Base-by-base conservation (phyloP, 2,329 filamentous ascomycete species). In the Paecilomyces niveus region DNA sequence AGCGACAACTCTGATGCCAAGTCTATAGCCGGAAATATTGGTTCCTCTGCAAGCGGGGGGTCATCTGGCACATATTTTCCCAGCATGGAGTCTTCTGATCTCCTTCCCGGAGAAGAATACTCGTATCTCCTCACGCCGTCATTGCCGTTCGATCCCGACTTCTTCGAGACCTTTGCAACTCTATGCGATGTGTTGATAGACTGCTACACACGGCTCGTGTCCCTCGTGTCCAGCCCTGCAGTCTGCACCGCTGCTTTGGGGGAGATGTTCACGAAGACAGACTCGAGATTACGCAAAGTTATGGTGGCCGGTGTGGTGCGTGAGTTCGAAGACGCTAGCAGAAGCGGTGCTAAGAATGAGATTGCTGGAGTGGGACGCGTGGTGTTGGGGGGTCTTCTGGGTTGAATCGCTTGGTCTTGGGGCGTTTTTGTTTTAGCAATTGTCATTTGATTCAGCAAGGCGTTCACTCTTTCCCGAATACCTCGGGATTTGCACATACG, bases 151-250 rank as follows among this genome's bases (percentile, higher is more conserved):
- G 92, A 97, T 63, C 94, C 94, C 0, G 94, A 99, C 74, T 99
- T 96, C 69, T 94, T 93, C 73, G 92, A 95, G 77, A 97, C 92
- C 0, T 97, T 97, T 76, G 89, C 92, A 13, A 97, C 94, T 11
- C 81, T 99, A 6, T 97, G 94, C 77, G 94, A 99, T 70, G 90
- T 96, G 2, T 78, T 99, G 61, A 95, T 97, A 67, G 94, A 97
- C 72, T 90, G 87, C 68, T 99, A 99, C 76, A 86, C 86, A 35
- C 85, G 87, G 57, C 84, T 99, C 29, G 79, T 95, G 67, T 81
- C 80, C 51, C 79, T 99, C 59, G 80, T 97, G 22, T 82, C 86
- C n/a, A 85, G 85, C 2, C 88, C 92, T 0, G 84, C 88, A 26
- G 83, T 89, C 54, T 94, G 90, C 69, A 84, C 81, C 3, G 82